Conservation (phyloP, 1,284 basidiomycete species). For the Cutaneotrichosporon sp. region DNA sequence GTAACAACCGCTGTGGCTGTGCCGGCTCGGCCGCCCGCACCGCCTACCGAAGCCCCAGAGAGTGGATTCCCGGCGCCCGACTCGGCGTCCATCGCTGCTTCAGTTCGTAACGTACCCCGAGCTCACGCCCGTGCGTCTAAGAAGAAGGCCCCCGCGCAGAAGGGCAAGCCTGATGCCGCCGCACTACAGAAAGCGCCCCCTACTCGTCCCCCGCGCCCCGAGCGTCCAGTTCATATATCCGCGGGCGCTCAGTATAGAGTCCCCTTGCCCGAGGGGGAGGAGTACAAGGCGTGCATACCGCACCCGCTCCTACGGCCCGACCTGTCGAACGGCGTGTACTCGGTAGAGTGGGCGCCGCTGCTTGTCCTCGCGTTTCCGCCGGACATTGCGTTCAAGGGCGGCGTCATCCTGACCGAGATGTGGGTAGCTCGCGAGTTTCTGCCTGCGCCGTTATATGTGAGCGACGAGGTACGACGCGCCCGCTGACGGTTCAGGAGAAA, state of each 20-base stretch:
- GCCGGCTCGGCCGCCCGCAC: too few species aligned
- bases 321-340: neutral
- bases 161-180: too few species aligned
- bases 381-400: constrained; percentile 4
- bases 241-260: neutral
- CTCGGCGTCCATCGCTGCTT: too few species aligned
- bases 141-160: too few species aligned
- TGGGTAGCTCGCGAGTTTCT: constrained; percentile 2
- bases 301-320: constrained; percentile 4
- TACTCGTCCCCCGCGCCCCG: too few species aligned
- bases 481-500: neutral
- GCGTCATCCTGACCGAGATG: constrained; percentile 5
- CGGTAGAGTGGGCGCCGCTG: neutral
- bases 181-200: too few species aligned
- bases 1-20: too few species aligned
- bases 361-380: constrained; percentile 1
- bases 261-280: neutral
- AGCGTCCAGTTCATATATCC: too few species aligned
- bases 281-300: neutral
- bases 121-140: too few species aligned
- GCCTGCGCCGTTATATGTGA: neutral
- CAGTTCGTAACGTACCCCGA: too few species aligned
- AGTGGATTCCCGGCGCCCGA: too few species aligned
- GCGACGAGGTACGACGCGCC: neutral
- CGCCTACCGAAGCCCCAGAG: too few species aligned